Conservation (phyloP, 2,329 filamentous ascomycete genomes). For the Parastagonospora avenae region DNA sequence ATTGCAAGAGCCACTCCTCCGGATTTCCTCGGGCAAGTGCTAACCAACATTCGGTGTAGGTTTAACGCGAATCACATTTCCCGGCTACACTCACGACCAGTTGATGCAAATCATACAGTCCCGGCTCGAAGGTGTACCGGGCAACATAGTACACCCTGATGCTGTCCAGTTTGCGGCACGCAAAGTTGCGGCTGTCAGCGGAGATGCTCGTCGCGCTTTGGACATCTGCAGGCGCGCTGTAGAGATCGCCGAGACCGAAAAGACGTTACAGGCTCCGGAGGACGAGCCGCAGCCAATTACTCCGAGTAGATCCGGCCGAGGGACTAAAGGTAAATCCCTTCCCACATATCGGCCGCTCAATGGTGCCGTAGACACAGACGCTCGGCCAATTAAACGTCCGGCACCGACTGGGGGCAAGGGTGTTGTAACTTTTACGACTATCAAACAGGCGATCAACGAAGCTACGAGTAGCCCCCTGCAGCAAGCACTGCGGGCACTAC, state of each 20-base stretch:
- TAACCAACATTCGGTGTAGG: conserved; percentile 52
- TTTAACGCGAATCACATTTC: conserved; percentile 92
- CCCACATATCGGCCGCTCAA: conserved; percentile 22
- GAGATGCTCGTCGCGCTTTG: conserved; percentile 87
- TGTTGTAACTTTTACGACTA: conserved; percentile 87
- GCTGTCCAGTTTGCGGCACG: conserved; percentile 95
- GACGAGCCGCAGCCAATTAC: conserved; percentile 58
- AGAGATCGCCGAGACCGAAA: conserved; percentile 85
- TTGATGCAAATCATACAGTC: conserved; percentile 97
- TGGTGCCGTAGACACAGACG: conserved; percentile 25
- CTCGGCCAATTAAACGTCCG: conserved; percentile 30
- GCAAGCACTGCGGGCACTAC: conserved; percentile 81
- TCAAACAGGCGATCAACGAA: conserved; percentile 94
- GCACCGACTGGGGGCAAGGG: conserved; percentile 39
- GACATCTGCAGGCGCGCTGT: conserved; percentile 96
- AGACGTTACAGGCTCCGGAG: conserved; percentile 36
- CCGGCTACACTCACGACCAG: conserved; percentile 95
- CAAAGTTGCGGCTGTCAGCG: conserved; percentile 95
- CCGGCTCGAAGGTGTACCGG: conserved; percentile 85
- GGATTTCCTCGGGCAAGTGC: conserved; percentile 24
- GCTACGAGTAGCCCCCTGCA: conserved; percentile 92
- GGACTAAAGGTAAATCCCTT: conserved; percentile 38
- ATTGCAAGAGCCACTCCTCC: conserved; percentile 16
- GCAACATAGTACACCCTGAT: conserved; percentile 88
- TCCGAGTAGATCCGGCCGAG: conserved; percentile 62